These are phyloP conservation scores for Akanthomyces dipterigenus DNA, from an alignment of 2,329 filamentous ascomycete species.

Conservation along the genomic window DNA sequence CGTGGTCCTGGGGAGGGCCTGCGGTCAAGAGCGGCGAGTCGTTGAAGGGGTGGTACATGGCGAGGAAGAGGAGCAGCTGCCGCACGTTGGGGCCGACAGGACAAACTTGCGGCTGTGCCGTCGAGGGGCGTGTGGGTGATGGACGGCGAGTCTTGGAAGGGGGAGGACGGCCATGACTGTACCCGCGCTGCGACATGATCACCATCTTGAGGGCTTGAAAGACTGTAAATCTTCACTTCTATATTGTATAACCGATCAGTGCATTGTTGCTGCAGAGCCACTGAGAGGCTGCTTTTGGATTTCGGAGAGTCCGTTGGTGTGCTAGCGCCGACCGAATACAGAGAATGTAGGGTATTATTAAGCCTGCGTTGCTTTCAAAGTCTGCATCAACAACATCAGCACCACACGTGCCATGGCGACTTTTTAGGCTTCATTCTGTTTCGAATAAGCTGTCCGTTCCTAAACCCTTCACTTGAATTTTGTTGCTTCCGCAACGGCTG, in stretches of 20 bases:
- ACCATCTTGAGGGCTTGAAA: no score
- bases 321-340: background rate
- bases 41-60: background rate
- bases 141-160: background rate
- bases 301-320: background rate
- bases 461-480: background rate
- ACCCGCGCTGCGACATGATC: no score
- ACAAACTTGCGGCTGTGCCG: background rate
- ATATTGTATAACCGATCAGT: background rate
- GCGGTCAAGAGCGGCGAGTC: background rate
- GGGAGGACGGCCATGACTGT: background rate
- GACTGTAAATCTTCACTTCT: no score
- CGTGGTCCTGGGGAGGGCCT: background rate
- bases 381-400: background rate
- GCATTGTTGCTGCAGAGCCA: background rate
- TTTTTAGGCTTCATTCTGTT: background rate
- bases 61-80: background rate
- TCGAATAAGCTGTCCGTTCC: no score
- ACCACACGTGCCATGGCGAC: background rate
- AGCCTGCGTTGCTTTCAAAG: constrained; percentile 7
- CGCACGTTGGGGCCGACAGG: background rate
- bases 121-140: background rate
- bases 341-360: constrained; percentile 1
- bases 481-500: background rate
- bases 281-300: background rate